Conservation (phyloP, 306 rosid genomes). For the Vigna trinervia region DNA sequence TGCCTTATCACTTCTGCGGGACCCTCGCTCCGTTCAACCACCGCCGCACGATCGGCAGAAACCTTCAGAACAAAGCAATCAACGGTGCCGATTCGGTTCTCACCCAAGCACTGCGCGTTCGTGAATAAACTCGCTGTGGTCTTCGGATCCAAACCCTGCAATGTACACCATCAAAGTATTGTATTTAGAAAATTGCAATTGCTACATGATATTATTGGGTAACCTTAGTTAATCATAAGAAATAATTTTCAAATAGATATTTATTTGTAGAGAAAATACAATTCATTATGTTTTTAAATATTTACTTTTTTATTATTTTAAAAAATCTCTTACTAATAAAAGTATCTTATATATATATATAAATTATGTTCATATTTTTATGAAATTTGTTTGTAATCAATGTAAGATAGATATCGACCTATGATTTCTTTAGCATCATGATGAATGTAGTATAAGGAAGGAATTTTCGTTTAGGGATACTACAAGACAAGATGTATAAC, state of each 20-base stretch:
- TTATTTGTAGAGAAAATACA: too few relatives aligned
- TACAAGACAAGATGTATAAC: not conserved
- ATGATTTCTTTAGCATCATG: not conserved
- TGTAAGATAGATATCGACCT: too few relatives aligned
- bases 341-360: too few relatives aligned
- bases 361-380: too few relatives aligned
- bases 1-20: slow-evolving; percentile 93
- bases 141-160: slow-evolving; percentile 92
- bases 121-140: slow-evolving; percentile 83
- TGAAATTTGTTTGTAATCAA: too few relatives aligned
- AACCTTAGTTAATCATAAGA: too few relatives aligned
- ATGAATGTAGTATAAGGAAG: not conserved
- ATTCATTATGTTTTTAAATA: too few relatives aligned
- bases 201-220: too few relatives aligned
- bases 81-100: slow-evolving; percentile 73
- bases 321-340: too few relatives aligned
- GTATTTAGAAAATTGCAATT: too few relatives aligned
- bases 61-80: slow-evolving; percentile 92
- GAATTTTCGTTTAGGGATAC: not conserved
- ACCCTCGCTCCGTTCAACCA: slow-evolving; percentile 85
- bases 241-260: too few relatives aligned
- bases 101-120: slow-evolving; percentile 96
- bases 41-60: slow-evolving; percentile 78
- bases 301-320: too few relatives aligned
- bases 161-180: not conserved